Evolutionary conservation across 768 basidiomycete species (phyloP), one percentile per base, ranked within the genome.

Genomic region (Rhizopogon roseolus): DNA sequence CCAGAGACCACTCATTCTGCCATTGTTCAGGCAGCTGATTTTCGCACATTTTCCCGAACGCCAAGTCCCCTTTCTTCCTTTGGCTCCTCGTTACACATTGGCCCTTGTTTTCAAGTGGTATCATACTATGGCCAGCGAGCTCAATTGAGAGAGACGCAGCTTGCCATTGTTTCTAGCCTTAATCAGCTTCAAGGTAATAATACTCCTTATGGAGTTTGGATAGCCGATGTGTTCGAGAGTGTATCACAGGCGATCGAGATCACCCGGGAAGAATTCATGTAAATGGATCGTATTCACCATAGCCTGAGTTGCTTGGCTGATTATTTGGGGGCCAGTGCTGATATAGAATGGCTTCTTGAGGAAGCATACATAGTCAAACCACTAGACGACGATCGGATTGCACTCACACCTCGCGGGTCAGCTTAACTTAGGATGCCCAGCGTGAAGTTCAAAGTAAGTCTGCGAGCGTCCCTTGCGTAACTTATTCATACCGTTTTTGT

Each of bases 351-450:
- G 41, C 38, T 68, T 9, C 44, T 68, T 13, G 59, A 54, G 38
- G 68, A 68, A 39, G 68, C 61, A 41, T 69, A 65, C 34, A 56
- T 68, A 32, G 66, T 69, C 22, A 67, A 61, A 39, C 68, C 65
- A 22, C 60, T 68, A 17, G 68, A 68, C 54, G 59, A 68, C 50
- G 63, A 46, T 1, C 51, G 59, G 57, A 65, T 70, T 10, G 46
- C 68, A 13, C 52, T 70, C 13, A 68, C 67, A 17, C 68, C 67
- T 17, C 45, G 45, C 13, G 45, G 17, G 14, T 46, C 32, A 17
- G 19, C 14, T 22, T 46, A 46, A 7, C 19, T 45, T 29, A 29
- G 29, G 4, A 13, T 29, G 14, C 14, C 14, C 19, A 34, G 29
- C 13, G 14, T 7, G 29, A 34, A 34, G 32, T 46, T 32, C 29